phyloP scores from a whole-genome alignment of 495 filamentous ascomycete genomes.

The Aspergillus leporis region DNA sequence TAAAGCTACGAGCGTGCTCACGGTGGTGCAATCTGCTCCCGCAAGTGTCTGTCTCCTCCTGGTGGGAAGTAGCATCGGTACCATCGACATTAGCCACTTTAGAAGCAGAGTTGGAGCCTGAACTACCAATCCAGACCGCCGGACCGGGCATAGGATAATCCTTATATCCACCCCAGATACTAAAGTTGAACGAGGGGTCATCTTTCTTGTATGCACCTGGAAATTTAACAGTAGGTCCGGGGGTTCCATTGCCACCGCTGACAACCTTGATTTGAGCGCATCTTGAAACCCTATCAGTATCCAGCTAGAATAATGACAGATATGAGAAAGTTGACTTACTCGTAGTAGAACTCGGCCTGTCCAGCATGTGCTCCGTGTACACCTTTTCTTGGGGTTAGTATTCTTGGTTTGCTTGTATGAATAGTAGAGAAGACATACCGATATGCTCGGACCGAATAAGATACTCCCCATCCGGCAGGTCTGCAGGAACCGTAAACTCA shows the following conservation, averaged over 20 bases:
- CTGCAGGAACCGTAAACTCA: slow-evolving; percentile 51
- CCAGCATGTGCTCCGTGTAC: slow-evolving; percentile 7
- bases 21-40: background rate
- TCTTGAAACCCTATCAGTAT: slow-evolving; percentile 1
- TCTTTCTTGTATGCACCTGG: slow-evolving; percentile 50
- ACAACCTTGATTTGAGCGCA: slow-evolving; percentile 60
- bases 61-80: background rate
- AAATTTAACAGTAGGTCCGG: slow-evolving; percentile 44
- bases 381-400: background rate
- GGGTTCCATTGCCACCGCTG: slow-evolving; percentile 49
- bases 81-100: too few relatives aligned
- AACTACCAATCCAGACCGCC: too few relatives aligned
- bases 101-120: too few relatives aligned
- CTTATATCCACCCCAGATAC: too few relatives aligned
- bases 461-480: slow-evolving; percentile 55
- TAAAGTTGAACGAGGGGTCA: too few relatives aligned
- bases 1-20: background rate
- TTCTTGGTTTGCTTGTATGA: background rate
- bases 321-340: background rate
- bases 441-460: slow-evolving; percentile 61
- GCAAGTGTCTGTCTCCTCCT: background rate
- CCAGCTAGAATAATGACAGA: background rate
- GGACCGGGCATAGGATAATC: too few relatives aligned
- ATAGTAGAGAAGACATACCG: slow-evolving; percentile 28
- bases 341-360: too few relatives aligned